A percentile compares a stretch with the other conserved stretches of the same genome.
Conservation (phyloP, 2,329 filamentous ascomycete genomes). For the Fusarium stilboides region DNA sequence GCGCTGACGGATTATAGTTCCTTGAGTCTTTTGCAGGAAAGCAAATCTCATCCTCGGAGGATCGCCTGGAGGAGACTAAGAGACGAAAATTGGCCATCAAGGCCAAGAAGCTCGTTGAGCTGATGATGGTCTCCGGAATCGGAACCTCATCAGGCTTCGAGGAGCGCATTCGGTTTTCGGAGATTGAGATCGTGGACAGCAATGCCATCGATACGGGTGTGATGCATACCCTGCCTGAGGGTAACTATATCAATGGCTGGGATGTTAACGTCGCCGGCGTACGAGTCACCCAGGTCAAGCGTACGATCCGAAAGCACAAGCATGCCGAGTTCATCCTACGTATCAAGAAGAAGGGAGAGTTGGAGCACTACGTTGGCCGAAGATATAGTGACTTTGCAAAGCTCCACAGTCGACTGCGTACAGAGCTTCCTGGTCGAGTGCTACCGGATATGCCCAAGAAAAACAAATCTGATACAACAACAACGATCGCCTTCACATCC, state of each 20-base stretch:
- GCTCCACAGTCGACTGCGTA: slow-evolving; percentile 83
- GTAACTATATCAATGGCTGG: slow-evolving; percentile 95
- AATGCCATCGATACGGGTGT: slow-evolving; percentile 93
- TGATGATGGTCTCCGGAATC: slow-evolving; percentile 99
- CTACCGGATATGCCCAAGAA: slow-evolving; percentile 90
- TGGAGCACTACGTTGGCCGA: slow-evolving; percentile 84
- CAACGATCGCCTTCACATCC: slow-evolving; percentile 70
- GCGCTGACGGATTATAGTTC: slow-evolving; percentile 71
- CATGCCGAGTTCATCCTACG: slow-evolving; percentile 95
- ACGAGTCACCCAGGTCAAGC: slow-evolving; percentile 83
- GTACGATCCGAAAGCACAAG: slow-evolving; percentile 90
- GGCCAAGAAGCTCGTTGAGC: slow-evolving; percentile 93
- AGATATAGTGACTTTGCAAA: slow-evolving; percentile 90
- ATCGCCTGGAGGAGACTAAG: slow-evolving; percentile 96
- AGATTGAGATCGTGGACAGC: slow-evolving; percentile 96
- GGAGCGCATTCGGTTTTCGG: slow-evolving; percentile 95
- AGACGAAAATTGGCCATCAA: slow-evolving; percentile 92
- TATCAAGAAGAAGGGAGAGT: slow-evolving; percentile 82
- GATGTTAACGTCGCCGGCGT: slow-evolving; percentile 94
- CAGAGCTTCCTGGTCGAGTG: slow-evolving; percentile 91
- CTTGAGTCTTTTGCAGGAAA: slow-evolving; percentile 97
- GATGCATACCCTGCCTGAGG: slow-evolving; percentile 88
- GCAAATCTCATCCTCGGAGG: slow-evolving; percentile 96
- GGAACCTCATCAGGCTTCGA: slow-evolving; percentile 97
- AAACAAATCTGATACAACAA: slow-evolving; percentile 84